Percentiles rank a stretch among this genome's conserved stretches.
Conservation (phyloP, 1,284 basidiomycete species). For the Trichosporon asahii region DNA sequence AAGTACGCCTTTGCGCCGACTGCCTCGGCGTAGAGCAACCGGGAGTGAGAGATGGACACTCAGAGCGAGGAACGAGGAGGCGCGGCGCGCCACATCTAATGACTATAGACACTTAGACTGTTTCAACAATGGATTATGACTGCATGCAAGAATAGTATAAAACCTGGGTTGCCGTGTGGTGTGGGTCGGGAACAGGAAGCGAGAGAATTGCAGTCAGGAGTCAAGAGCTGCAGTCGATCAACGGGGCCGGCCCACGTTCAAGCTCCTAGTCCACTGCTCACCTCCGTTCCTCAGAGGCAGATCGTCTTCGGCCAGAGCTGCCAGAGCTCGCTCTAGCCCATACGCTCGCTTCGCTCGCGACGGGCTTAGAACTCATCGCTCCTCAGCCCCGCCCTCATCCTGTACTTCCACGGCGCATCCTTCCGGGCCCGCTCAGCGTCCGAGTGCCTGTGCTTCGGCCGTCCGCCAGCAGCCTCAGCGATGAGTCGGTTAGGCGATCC, state of each 20-base stretch:
- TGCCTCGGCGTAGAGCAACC: neutral
- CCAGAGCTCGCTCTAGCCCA: no score
- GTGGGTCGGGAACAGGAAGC: no score
- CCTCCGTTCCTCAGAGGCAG: no score
- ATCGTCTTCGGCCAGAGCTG: no score
- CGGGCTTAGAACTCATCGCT: slow-evolving; percentile 39
- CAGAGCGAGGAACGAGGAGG: neutral
- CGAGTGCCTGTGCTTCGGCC: slow-evolving; percentile 5
- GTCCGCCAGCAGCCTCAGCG: neutral
- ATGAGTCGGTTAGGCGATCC: neutral
- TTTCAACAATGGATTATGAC: slow-evolving; percentile 3
- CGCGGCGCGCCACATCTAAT: neutral
- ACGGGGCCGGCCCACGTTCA: no score
- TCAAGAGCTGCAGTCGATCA: neutral
- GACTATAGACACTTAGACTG: slow-evolving; percentile 2
- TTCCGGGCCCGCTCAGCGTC: slow-evolving; percentile 10
- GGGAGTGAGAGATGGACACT: no score
- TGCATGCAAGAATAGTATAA: slow-evolving; percentile 1
- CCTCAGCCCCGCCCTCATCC: slow-evolving; percentile 39
- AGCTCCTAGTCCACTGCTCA: neutral
- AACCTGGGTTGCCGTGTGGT: neutral
- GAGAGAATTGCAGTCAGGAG: no score
- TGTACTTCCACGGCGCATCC: slow-evolving; percentile 9
- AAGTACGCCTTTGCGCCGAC: neutral
- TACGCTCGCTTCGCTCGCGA: no score